phyloP scores from a whole-genome alignment of 805 yeast genomes.

The Clavispora carvajalis region DNA sequence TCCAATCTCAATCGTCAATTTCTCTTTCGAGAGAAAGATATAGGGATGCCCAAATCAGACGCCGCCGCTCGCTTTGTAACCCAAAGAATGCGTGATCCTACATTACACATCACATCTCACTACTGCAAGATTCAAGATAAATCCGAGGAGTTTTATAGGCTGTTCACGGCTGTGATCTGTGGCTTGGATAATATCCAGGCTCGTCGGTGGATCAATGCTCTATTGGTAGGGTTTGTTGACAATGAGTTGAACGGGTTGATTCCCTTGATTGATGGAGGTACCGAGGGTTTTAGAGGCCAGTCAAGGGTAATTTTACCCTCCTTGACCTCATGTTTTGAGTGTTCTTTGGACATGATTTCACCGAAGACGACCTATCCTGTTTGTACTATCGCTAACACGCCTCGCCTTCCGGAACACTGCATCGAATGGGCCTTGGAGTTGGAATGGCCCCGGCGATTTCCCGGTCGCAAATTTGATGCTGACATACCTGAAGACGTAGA shows the following conservation, averaged over 20 bases:
- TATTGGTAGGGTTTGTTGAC: conserved; percentile 60
- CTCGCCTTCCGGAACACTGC: conserved; percentile 92
- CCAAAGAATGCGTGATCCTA: conserved; percentile 35
- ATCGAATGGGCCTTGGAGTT: conserved; percentile 82
- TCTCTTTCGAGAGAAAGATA: conserved; percentile 53
- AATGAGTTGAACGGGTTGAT: conserved; percentile 28
- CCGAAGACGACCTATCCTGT: conserved; percentile 70
- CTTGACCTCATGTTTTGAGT: conserved; percentile 86
- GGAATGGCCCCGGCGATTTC: conserved; percentile 59
- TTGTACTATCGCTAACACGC: conserved; percentile 91
- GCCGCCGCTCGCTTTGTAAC: conserved; percentile 58
- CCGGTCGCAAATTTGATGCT: conserved; percentile 51
- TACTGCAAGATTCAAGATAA: conserved; percentile 58
- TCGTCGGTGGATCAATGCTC: conserved; percentile 78
- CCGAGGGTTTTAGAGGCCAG: conserved; percentile 93
- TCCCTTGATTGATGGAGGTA: conserved; percentile 84
- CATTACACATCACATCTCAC: conserved; percentile 49
- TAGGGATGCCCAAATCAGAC: conserved; percentile 62
- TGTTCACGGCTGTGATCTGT: conserved; percentile 70
- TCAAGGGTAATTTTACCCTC: conserved; percentile 83
- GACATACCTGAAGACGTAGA: conserved; percentile 65
- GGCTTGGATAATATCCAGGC: conserved; percentile 91
- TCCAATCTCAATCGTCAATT: conserved; percentile 75
- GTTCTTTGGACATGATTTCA: conserved; percentile 73
- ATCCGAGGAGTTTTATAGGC: conserved; percentile 54